Base-by-base conservation (phyloP, 768 basidiomycete species). In the Gloeophyllum trabeum region DNA sequence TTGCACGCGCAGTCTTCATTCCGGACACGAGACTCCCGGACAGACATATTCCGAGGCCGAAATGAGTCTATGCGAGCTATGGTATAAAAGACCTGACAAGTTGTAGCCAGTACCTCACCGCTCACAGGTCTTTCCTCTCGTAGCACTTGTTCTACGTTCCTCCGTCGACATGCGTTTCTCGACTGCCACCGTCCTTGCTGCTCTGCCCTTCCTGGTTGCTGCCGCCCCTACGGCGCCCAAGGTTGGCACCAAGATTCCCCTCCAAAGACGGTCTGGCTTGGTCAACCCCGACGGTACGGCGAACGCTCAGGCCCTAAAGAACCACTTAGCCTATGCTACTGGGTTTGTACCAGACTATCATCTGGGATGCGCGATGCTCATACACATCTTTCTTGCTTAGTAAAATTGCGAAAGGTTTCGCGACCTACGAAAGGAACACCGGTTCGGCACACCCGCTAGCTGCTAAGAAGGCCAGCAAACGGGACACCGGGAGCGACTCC, bases 351-450 rank as follows among this genome's bases (percentile, higher is more conserved):
- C 16, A 10, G 16, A 10, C 16, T 16, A 10, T 32, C 28, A 32
- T 32, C 10, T 32, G 10, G n/a, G n/a, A n/a, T 16, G 10, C 28
- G 10, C 28, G 16, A 32, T 10, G 16, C 10, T 16, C 28, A 10
- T 10, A 32, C 28, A 10, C 10, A 32, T 32, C 28, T 10, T 32
- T 16, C 16, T 32, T 16, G 28, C 28, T 10, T 32, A 51, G 49
- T 6, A 50, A 49, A 32, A 42, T 51, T 6, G 35, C 41, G 14
- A 18, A 19, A 1, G 49, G 48, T 19, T 46, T 46, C 19, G 25
- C 10, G 5, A 24, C 41, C 21, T 46, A 34, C 23, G 36, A 49
- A 26, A 43, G 7, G 30, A 51, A 49, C 30, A 51, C 48, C 6
- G 49, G 49, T 5, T 13, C 24, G 4, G 14, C 23, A 6, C 45